Evolutionary conservation across 139 green algal genomes (phyloP).

Genomic region (Volvox africanus): DNA sequence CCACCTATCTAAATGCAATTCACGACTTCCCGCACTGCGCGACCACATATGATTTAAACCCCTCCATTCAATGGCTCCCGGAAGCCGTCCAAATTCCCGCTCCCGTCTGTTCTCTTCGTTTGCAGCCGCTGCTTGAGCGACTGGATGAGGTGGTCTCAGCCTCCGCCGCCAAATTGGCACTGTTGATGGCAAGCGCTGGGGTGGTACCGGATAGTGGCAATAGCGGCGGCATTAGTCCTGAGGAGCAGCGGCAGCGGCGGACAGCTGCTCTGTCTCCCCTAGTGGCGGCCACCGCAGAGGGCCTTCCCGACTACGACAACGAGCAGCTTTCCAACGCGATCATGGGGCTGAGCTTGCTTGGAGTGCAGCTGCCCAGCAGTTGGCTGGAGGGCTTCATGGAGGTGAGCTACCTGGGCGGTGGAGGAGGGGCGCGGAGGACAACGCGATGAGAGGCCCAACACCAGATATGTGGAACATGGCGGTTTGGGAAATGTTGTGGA

Average conservation of each 20-base stretch:
- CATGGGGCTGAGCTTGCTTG: slow-evolving; percentile 14
- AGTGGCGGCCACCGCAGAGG: neutral
- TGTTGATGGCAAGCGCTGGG: slow-evolving; percentile 16
- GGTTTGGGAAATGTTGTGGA: no score
- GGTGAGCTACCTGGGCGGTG: neutral
- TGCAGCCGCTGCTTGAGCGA: neutral
- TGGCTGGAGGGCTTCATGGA: slow-evolving; percentile 5
- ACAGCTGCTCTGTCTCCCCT: neutral
- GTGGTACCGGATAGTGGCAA: neutral
- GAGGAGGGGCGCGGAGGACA: no score
- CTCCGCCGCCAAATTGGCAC: neutral
- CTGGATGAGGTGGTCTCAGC: neutral
- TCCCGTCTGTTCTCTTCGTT: neutral
- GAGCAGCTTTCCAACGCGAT: slow-evolving; percentile 7
- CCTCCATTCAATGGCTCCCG: no score
- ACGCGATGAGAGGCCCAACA: no score
- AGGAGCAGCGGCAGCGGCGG: neutral
- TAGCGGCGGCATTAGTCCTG: neutral
- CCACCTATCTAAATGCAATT: no score
- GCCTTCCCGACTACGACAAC: slow-evolving; percentile 7
- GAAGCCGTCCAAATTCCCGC: no score
- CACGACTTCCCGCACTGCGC: no score
- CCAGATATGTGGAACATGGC: no score
- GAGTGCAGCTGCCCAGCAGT: neutral
- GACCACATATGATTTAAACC: no score